Evolutionary conservation across 176 grass and related monocot genomes (phyloP), one percentile per base, ranked within the genome.

Genomic region (Areca catechu): DNA sequence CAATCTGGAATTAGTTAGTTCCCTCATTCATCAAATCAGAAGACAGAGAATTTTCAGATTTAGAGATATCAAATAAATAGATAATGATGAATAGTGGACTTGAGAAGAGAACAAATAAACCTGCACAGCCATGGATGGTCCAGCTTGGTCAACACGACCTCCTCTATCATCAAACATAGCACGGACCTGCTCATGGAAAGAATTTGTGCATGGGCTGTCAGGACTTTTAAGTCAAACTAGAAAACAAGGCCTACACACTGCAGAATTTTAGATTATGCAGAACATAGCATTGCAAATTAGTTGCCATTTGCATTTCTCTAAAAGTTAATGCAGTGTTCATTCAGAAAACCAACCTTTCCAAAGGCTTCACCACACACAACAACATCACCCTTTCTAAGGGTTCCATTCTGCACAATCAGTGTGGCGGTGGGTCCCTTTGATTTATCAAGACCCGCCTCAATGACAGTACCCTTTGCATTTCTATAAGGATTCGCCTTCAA

Each of bases 161-260:
- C 86, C 92, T 73, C 75, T 56, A 51, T 97, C 92, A 69, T 91
- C 92, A 76, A 90, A 97, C 92, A 97, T 88, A 77, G 86, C 92
- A 28, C 92, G 86, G 22, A 97, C 85, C 92, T 97, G 77, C 57
- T 71, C 22, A 43, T 57, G 57, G 29, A 52, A 78, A 65, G 50
- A 16, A 50, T 43, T 37, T 43, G 34, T 3, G 34, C 7, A 43
- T 12, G 34, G 34, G 34, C 34, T 43, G 7, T 43, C 6, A 29
- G 34, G 34, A 43, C 34, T 14, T 14, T 9, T 43, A 12, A 43
- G 34, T 43, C 34, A 43, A 43, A 7, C 12, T 43, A 43, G 34
- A 43, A 43, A 43, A 43, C 34, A 43, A 43, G 34, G 34, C 9
- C 7, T 14, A 43, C 9, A 43, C 1, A 43, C 34, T 43, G 34